These are phyloP conservation scores for Omphalotus guepiniiformis DNA, from an alignment of 768 basidiomycete species.

Conservation along the genomic window DNA sequence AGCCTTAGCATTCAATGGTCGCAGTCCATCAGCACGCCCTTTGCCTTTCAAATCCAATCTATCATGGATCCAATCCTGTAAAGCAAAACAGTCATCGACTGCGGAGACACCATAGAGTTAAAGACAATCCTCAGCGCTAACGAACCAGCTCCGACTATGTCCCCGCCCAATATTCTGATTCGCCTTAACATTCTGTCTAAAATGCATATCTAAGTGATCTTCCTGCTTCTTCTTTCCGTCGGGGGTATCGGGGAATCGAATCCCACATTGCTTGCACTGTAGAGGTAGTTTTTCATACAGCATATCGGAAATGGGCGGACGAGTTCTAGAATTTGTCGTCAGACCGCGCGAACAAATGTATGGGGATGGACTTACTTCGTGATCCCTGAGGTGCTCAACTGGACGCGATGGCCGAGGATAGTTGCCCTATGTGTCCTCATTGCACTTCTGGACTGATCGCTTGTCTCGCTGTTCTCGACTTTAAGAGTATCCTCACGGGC, in stretches of 20 bases:
- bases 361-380: conserved; percentile 46
- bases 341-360: conserved; percentile 2
- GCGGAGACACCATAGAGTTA: too few relatives aligned
- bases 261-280: conserved; percentile 92
- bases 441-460: conserved; percentile 42
- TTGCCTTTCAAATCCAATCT: conserved; percentile 64
- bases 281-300: conserved; percentile 71
- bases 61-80: conserved; percentile 88
- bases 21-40: conserved; percentile 50
- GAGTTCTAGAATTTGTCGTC: conserved; percentile 36
- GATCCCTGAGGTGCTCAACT: conserved; percentile 66
- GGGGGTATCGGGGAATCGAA: conserved; percentile 74
- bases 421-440: conserved; percentile 54
- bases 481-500: conserved; percentile 26
- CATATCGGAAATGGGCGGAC: conserved; percentile 57
- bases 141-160: conserved; percentile 88
- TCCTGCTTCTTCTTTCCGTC: conserved; percentile 75
- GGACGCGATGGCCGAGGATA: conserved; percentile 57
- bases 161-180: conserved; percentile 77
- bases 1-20: conserved; percentile 50
- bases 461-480: conserved; percentile 26
- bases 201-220: conserved; percentile 95
- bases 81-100: conserved; percentile 7
- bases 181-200: conserved; percentile 85
- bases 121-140: conserved; percentile 67